These are phyloP conservation scores for Polyporus tsugae DNA, from an alignment of 1,284 basidiomycete genomes.

Conservation along the genomic window DNA sequence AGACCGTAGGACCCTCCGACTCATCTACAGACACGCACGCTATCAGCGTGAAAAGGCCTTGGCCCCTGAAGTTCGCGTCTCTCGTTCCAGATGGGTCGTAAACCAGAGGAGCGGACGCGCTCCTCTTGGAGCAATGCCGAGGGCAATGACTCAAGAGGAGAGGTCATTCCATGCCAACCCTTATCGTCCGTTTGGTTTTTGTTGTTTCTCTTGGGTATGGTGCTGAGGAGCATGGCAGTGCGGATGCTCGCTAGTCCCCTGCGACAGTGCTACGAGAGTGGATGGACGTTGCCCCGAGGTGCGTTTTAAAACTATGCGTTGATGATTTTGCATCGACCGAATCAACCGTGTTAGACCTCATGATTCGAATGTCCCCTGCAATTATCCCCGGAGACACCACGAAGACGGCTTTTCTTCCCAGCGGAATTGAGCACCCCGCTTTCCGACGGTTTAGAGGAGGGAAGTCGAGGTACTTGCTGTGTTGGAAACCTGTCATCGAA, in stretches of 20 bases:
- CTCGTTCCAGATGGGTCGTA: slow-evolving; percentile 15
- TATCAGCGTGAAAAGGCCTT: slow-evolving; percentile 28
- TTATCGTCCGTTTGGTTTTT: slow-evolving; percentile 64
- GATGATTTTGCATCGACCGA: slow-evolving; percentile 17
- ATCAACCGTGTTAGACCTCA: slow-evolving; percentile 57
- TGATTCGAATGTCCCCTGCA: slow-evolving; percentile 66
- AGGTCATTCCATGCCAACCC: slow-evolving; percentile 75
- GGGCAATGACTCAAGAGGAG: slow-evolving; percentile 70
- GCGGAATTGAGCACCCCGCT: slow-evolving; percentile 72
- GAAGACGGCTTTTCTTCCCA: slow-evolving; percentile 56
- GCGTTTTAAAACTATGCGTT: slow-evolving; percentile 25
- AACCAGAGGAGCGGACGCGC: slow-evolving; percentile 15
- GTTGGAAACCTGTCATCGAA: slow-evolving; percentile 59
- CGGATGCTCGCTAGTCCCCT: slow-evolving; percentile 74
- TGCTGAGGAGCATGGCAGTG: slow-evolving; percentile 50
- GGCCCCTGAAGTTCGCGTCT: slow-evolving; percentile 22
- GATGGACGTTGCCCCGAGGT: slow-evolving; percentile 66
- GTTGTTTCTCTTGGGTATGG: too few species aligned
- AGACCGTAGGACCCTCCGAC: slow-evolving; percentile 30
- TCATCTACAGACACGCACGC: slow-evolving; percentile 30
- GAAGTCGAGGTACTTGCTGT: slow-evolving; percentile 60
- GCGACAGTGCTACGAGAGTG: slow-evolving; percentile 61
- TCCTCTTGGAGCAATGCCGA: slow-evolving; percentile 47
- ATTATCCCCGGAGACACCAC: slow-evolving; percentile 44
- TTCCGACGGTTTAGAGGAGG: slow-evolving; percentile 58